These are phyloP conservation scores for Taiwanofungus camphoratus DNA, from an alignment of 1,284 basidiomycete genomes.

Conservation along the genomic window DNA sequence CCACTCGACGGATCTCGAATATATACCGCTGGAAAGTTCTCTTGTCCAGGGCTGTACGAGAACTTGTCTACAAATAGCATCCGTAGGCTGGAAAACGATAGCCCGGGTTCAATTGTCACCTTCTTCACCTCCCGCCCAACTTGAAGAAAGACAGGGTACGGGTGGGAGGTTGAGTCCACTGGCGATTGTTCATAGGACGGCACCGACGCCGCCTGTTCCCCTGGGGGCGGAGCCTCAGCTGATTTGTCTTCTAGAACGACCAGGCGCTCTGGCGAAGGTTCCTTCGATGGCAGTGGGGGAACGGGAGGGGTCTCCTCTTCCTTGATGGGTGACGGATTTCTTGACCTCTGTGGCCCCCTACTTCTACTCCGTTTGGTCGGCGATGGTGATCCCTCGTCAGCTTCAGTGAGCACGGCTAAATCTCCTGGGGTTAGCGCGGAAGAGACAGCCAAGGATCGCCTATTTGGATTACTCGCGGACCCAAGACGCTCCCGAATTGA, in stretches of 20 bases:
- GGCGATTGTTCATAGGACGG: constrained; percentile 3
- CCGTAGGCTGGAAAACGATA: constrained; percentile 70
- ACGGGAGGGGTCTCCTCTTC: constrained; percentile 47
- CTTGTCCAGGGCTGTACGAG: constrained; percentile 87
- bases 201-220: constrained; percentile 4
- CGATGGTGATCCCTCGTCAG: constrained; percentile 40
- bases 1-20: constrained; percentile 88
- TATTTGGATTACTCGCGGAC: constrained; percentile 37
- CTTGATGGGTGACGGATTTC: constrained; percentile 28
- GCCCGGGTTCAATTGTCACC: constrained; percentile 62
- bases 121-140: constrained; percentile 93
- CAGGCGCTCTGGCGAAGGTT: constrained; percentile 15
- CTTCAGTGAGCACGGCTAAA: constrained; percentile 63
- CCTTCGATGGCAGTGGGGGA: constrained; percentile 31
- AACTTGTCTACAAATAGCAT: constrained; percentile 95
- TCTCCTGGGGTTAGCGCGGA: constrained; percentile 57
- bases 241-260: background rate
- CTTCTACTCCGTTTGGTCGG: constrained; percentile 24
- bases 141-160: constrained; percentile 80
- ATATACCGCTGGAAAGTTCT: constrained; percentile 95
- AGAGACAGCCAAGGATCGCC: constrained; percentile 60
- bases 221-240: constrained; percentile 3
- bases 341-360: constrained; percentile 19
- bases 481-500: constrained; percentile 37
- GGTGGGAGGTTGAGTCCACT: constrained; percentile 26